Conservation (phyloP, 768 basidiomycete genomes). For the Dioszegia aurantiaca region DNA sequence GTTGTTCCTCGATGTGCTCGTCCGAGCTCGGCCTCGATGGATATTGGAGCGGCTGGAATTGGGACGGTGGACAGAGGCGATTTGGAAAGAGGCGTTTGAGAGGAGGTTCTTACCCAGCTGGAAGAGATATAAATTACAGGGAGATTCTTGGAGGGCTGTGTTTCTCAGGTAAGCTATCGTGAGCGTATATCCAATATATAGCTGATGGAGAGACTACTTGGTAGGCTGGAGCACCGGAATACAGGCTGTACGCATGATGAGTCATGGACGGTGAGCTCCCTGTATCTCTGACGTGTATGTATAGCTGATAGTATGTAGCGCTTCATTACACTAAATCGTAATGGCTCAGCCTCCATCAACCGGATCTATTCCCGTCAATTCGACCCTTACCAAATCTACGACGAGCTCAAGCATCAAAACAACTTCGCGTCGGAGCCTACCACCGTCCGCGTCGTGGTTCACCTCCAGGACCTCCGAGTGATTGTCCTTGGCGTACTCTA, state of each 20-base stretch:
- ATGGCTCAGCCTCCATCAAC: conserved; percentile 47
- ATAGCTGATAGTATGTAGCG: conserved; percentile 18
- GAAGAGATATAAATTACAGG: conserved; percentile 37
- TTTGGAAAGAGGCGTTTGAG: conserved; percentile 46
- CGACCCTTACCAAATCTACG: conserved; percentile 47
- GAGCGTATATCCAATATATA: neutral
- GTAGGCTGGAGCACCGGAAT: conserved; percentile 42
- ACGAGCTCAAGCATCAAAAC: conserved; percentile 48
- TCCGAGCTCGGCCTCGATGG: conserved; percentile 44
- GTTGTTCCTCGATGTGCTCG: conserved; percentile 37
- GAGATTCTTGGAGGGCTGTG: conserved; percentile 39
- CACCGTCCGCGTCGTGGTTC: conserved; percentile 37
- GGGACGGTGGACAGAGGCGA: conserved; percentile 21
- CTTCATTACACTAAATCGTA: conserved; percentile 47
- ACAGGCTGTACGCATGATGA: conserved; percentile 49
- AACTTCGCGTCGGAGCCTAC: conserved; percentile 42
- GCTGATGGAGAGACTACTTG: conserved; percentile 25
- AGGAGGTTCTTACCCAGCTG: conserved; percentile 45
- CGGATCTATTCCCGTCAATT: conserved; percentile 46
- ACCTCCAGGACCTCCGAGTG: conserved; percentile 46
- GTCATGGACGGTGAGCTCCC: conserved; percentile 42
- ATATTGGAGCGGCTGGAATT: conserved; percentile 42
- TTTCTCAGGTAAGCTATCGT: conserved; percentile 38
- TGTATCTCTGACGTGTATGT: neutral
- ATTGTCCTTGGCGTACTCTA: conserved; percentile 42